A percentile compares a stretch with the other conserved stretches of the same genome.
phyloP scores from a whole-genome alignment of 176 grass and related monocot genomes.

The Dendrocalamus sinicus region DNA sequence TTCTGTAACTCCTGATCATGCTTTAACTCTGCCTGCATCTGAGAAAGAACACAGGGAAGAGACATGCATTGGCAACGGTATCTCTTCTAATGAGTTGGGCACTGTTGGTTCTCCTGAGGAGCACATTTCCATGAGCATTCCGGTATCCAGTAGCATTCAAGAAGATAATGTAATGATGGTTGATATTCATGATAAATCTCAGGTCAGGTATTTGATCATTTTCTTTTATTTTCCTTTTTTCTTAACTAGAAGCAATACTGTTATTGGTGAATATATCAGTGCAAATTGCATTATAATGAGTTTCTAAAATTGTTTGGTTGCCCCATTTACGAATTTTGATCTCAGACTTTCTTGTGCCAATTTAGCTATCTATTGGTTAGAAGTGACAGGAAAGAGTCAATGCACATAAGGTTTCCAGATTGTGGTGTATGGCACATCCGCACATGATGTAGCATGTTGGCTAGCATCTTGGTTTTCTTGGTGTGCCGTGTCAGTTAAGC shows the following conservation, averaged over 20 bases:
- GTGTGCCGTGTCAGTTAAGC: not conserved
- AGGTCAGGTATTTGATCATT: constrained; percentile 44
- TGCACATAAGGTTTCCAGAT: not conserved
- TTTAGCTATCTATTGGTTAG: constrained; percentile 26
- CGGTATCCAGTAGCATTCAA: constrained; percentile 27
- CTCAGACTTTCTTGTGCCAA: constrained; percentile 1
- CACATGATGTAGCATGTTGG: constrained; percentile 6
- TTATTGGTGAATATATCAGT: not conserved
- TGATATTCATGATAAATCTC: constrained; percentile 34
- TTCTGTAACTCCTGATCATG: constrained; percentile 32
- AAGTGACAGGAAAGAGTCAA: constrained; percentile 2
- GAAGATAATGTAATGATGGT: constrained; percentile 37
- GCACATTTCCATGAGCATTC: constrained; percentile 19
- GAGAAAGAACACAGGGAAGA: constrained; percentile 38
- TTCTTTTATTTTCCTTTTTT: constrained; percentile 2
- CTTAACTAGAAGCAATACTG: not conserved
- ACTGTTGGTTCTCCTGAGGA: not conserved
- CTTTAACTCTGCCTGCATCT: constrained; percentile 19
- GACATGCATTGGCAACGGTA: constrained; percentile 29
- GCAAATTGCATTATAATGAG: not conserved
- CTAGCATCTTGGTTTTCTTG: not conserved
- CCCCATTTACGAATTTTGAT: not conserved
- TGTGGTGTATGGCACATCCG: not conserved
- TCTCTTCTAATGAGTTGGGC: constrained; percentile 25
- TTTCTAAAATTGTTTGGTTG: constrained; percentile 7